Conservation (phyloP, 1,139 yeast species). For the Geotrichum histeridarum region DNA sequence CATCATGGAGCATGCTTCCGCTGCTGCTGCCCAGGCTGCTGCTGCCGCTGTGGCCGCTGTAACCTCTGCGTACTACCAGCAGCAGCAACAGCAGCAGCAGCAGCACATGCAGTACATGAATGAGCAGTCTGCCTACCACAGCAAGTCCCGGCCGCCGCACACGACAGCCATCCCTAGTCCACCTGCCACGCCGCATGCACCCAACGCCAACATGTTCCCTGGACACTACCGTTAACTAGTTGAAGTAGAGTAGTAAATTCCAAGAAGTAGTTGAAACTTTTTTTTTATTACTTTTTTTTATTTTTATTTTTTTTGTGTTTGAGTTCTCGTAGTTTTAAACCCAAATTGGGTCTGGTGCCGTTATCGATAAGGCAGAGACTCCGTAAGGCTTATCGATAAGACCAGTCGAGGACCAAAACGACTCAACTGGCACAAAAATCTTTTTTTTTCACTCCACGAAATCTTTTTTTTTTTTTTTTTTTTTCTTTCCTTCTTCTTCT, state of each 20-base stretch:
- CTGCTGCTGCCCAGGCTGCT: conserved; percentile 14
- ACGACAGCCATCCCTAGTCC: background rate
- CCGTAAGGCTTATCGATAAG: no score
- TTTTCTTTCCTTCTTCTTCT: background rate
- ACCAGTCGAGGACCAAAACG: background rate
- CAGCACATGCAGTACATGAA: conserved; percentile 8
- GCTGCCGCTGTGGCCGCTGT: conserved; percentile 10
- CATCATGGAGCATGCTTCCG: conserved; percentile 13
- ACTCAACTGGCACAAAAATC: background rate
- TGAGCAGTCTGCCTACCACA: background rate
- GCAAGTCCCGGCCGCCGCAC: background rate
- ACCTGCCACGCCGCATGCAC: background rate
- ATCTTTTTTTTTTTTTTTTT: background rate
- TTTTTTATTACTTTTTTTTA: no score
- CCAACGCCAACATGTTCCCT: background rate
- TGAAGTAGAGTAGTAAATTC: no score
- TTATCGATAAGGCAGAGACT: no score
- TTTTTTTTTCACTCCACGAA: no score
- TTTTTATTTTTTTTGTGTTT: no score
- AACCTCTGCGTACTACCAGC: conserved; percentile 11
- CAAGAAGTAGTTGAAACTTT: no score
- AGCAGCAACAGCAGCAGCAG: conserved; percentile 16
- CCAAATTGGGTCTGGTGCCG: no score
- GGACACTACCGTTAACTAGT: no score
- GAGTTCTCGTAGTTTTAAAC: no score